phyloP scores from a whole-genome alignment of 257 asterid genomes.

The Echium plantagineum region DNA sequence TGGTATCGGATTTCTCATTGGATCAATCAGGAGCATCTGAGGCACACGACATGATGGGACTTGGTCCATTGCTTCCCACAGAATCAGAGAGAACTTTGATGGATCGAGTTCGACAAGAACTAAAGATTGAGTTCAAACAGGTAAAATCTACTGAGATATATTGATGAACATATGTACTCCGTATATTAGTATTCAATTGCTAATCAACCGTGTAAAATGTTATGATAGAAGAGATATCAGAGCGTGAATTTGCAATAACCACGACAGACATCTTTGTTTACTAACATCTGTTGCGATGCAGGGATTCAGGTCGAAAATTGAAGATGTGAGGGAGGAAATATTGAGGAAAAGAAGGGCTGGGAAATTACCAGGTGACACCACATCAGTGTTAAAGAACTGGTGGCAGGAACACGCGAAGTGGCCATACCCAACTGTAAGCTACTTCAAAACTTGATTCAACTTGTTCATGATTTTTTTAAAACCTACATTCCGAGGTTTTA shows the following conservation, averaged over 20 bases:
- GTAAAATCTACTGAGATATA: constrained; percentile 15
- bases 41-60: constrained; percentile 73
- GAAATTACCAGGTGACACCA: constrained; percentile 88
- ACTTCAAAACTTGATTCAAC: not conserved
- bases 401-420: constrained; percentile 90
- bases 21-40: constrained; percentile 57
- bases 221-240: too few species aligned
- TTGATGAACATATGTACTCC: not conserved
- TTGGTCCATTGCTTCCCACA: constrained; percentile 88
- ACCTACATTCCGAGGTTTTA: too few species aligned
- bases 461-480: too few species aligned
- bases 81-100: constrained; percentile 88
- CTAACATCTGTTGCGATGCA: constrained; percentile 12
- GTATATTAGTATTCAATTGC: too few species aligned
- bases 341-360: constrained; percentile 92
- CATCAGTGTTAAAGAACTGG: constrained; percentile 79
- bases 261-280: too few species aligned
- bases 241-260: too few species aligned
- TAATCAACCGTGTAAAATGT: too few species aligned
- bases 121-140: constrained; percentile 90
- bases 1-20: constrained; percentile 54
- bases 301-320: constrained; percentile 94
- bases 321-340: constrained; percentile 93
- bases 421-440: constrained; percentile 94
- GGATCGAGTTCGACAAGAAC: constrained; percentile 93